A percentile compares a stretch with the other conserved stretches of the same genome.
Evolutionary conservation across 2,329 filamentous ascomycete genomes (phyloP).

Genomic region (Dothideomycetes sp.): DNA sequence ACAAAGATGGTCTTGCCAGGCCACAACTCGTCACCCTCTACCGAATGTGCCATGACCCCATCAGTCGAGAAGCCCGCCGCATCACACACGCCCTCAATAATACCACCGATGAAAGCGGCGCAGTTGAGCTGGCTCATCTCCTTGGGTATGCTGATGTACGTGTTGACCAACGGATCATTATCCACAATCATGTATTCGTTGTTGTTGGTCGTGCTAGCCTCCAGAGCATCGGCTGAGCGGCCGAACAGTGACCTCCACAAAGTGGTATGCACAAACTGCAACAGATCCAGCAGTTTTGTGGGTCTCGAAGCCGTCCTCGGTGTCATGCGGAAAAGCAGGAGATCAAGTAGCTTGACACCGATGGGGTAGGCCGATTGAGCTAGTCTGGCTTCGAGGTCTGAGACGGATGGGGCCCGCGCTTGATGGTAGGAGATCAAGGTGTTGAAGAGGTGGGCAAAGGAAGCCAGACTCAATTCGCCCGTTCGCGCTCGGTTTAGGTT

Average conservation of each 20-base stretch:
- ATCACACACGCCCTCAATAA: conserved; percentile 93
- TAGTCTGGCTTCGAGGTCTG: conserved; percentile 62
- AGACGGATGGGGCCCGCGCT: conserved; percentile 78
- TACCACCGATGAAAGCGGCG: conserved; percentile 87
- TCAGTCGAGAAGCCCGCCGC: conserved; percentile 76
- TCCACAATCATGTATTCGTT: conserved; percentile 99
- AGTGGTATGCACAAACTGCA: conserved; percentile 90
- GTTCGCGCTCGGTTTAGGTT: conserved; percentile 84
- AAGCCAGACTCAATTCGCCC: conserved; percentile 80
- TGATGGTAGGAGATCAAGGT: conserved; percentile 98
- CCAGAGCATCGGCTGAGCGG: conserved; percentile 82
- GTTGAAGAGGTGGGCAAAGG: conserved; percentile 91
- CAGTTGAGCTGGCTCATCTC: conserved; percentile 97
- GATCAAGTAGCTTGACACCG: conserved; percentile 87
- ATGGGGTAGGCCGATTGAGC: conserved; percentile 66
- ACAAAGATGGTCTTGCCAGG: conserved; percentile 92
- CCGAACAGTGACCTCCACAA: conserved; percentile 90
- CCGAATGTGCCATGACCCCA: conserved; percentile 78
- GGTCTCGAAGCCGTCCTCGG: conserved; percentile 61
- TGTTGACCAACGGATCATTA: conserved; percentile 93
- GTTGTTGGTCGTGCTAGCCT: conserved; percentile 75
- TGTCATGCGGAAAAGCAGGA: conserved; percentile 77
- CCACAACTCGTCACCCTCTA: conserved; percentile 63
- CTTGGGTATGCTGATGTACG: conserved; percentile 82
- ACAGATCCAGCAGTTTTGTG: conserved; percentile 77